Evolutionary conservation across 2,329 filamentous ascomycete genomes (phyloP), one percentile per base, ranked within the genome.

Genomic region (Grosmannia clavigera): DNA sequence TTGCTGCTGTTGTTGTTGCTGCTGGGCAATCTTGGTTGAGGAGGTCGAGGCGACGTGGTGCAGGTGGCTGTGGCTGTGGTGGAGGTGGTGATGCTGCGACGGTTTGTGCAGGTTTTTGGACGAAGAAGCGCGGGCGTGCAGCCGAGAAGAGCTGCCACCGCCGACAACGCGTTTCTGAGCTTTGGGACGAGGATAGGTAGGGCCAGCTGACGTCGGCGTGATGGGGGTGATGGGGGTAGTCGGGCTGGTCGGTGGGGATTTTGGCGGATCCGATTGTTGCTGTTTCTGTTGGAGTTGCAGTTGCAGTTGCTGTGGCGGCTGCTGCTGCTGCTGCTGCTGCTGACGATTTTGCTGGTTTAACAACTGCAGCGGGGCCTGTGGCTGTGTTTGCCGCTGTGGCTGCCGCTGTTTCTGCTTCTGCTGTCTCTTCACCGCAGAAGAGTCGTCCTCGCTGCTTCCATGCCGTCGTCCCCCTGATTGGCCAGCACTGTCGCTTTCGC

Each of bases 41-140:
- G 68, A 65, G 60, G 69, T 61, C 22, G 66, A 56, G 56, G 68
- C 61, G 61, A 68, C 69, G 64, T 71, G 70, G 61, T 60, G 55
- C 51, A 48, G 35, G n/a, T 55, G 16, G 35, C 11, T n/a, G n/a
- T 58, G 57, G 33, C 27, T 52, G 35, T 55, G 29, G 31, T 38
- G 27, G 25, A 59, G 50, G 12, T 57, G 59, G 27, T 58, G 58
- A 27, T 61, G 60, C 25, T 54, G 58, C 2, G 57, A 38, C 12
- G 56, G 29, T 62, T 80, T 79, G 66, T 79, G 77, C 61, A 81
- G 69, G 33, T 69, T 75, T 67, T 82, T 82, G 55, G 77, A 75
- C 16, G 78, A 81, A 25, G 79, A 75, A 16, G 78, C 77, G 64
- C 80, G 78, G 61, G 74, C 75, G 69, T 81, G 78, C 60, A 80